These are phyloP conservation scores for Diaporthe caulivora DNA, from an alignment of 2,329 filamentous ascomycete genomes.

Conservation along the genomic window DNA sequence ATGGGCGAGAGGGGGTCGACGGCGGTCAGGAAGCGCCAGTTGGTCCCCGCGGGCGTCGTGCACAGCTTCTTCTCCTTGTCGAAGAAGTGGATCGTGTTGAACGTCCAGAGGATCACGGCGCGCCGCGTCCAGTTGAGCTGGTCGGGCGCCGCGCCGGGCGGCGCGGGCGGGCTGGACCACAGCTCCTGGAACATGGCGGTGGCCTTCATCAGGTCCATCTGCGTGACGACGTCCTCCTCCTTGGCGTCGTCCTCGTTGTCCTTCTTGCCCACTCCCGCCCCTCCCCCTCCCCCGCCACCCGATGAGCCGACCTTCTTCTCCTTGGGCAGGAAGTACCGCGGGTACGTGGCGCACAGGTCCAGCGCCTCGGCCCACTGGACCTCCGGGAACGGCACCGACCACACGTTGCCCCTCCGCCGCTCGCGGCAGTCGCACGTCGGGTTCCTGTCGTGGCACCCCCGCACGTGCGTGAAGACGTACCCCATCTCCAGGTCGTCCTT, in stretches of 20 bases:
- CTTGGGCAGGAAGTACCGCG: conserved; percentile 52
- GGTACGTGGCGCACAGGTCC: conserved; percentile 67
- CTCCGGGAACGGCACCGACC: conserved; percentile 67
- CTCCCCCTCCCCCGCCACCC: not conserved
- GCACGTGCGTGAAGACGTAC: conserved; percentile 61
- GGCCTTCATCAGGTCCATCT: conserved; percentile 69
- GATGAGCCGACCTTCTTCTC: conserved; percentile 28
- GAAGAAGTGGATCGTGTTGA: conserved; percentile 62
- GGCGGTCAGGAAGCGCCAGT: conserved; percentile 73
- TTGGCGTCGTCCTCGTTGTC: conserved; percentile 47
- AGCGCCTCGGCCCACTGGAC: conserved; percentile 70
- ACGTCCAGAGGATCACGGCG: conserved; percentile 73
- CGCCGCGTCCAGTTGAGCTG: conserved; percentile 65
- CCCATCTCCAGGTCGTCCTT: conserved; percentile 58
- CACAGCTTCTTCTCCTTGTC: conserved; percentile 58
- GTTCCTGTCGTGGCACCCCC: conserved; percentile 62
- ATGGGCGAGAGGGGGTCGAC: conserved; percentile 71
- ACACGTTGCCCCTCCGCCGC: conserved; percentile 61
- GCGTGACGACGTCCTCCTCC: conserved; percentile 51
- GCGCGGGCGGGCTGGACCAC: conserved; percentile 65
- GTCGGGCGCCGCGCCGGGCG: conserved; percentile 43
- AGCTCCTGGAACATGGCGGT: conserved; percentile 78
- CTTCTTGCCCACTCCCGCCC: not conserved
- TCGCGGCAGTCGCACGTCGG: conserved; percentile 64
- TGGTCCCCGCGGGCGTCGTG: conserved; percentile 66